These are phyloP conservation scores for Agaricus blazei DNA, from an alignment of 768 basidiomycete genomes.

Conservation along the genomic window DNA sequence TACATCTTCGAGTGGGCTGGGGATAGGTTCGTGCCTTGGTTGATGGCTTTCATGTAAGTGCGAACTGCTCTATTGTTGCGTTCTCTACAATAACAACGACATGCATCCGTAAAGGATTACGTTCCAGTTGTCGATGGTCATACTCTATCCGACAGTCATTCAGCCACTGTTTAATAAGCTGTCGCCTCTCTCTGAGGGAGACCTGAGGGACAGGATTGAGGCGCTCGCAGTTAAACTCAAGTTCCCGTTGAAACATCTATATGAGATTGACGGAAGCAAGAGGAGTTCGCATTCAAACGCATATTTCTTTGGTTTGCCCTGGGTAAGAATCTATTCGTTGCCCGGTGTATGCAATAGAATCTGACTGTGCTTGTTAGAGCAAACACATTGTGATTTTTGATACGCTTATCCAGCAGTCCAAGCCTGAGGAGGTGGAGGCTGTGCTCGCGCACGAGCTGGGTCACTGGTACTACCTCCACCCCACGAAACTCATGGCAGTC, in stretches of 20 bases:
- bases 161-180: slow-evolving; percentile 98
- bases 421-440: slow-evolving; percentile 91
- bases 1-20: slow-evolving; percentile 93
- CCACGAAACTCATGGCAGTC: slow-evolving; percentile 80
- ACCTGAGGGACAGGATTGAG: slow-evolving; percentile 76
- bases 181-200: slow-evolving; percentile 74
- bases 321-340: slow-evolving; percentile 45
- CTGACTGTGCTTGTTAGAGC: slow-evolving; percentile 38
- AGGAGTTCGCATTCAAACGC: slow-evolving; percentile 94
- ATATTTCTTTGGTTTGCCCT: slow-evolving; percentile 97
- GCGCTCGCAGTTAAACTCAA: slow-evolving; percentile 71
- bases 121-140: slow-evolving; percentile 82
- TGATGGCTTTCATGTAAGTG: slow-evolving; percentile 88
- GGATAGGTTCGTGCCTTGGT: slow-evolving; percentile 85
- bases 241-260: slow-evolving; percentile 92
- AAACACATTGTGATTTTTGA: slow-evolving; percentile 98
- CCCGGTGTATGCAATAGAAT: background rate
- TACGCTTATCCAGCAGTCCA: slow-evolving; percentile 88
- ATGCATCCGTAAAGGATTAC: slow-evolving; percentile 43
- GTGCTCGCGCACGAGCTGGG: slow-evolving; percentile 95
- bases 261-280: slow-evolving; percentile 97
- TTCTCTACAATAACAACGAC: background rate
- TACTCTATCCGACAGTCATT: slow-evolving; percentile 81
- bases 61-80: background rate
- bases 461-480: slow-evolving; percentile 93